phyloP scores from a whole-genome alignment of 1,284 basidiomycete genomes.

The Cryptococcus amylolentus region DNA sequence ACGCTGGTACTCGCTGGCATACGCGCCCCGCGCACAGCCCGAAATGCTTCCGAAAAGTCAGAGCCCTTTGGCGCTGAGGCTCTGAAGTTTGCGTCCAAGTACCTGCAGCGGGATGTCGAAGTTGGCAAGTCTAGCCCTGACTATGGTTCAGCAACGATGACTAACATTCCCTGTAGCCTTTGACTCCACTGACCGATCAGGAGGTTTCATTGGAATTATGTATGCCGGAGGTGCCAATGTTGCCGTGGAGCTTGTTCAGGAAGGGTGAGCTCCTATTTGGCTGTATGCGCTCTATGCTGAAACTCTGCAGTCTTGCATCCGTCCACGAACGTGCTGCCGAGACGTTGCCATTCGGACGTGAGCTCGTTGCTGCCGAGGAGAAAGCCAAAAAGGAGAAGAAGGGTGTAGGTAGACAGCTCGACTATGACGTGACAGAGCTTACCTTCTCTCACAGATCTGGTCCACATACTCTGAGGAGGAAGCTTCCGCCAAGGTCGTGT shows the following conservation, averaged over 20 bases:
- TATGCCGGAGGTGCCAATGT: slow-evolving; percentile 76
- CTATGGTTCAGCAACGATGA: not conserved
- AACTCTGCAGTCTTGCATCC: slow-evolving; percentile 57
- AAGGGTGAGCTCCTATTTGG: slow-evolving; percentile 55
- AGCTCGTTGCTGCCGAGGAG: slow-evolving; percentile 78
- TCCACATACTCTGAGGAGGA: slow-evolving; percentile 71
- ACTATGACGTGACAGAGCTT: slow-evolving; percentile 1
- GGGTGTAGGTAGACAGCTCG: slow-evolving; percentile 58
- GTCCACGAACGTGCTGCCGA: slow-evolving; percentile 89
- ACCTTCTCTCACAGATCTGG: slow-evolving; percentile 64
- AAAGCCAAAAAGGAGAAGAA: slow-evolving; percentile 72
- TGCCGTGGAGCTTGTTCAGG: slow-evolving; percentile 74
- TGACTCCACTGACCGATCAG: slow-evolving; percentile 85
- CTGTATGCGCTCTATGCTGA: slow-evolving; percentile 7
- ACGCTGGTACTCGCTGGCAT: slow-evolving; percentile 85
- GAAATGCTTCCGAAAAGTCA: slow-evolving; percentile 76
- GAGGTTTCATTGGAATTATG: slow-evolving; percentile 89
- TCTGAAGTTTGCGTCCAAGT: slow-evolving; percentile 72
- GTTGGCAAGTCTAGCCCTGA: slow-evolving; percentile 52
- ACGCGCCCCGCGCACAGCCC: slow-evolving; percentile 74
- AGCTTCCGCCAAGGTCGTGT: slow-evolving; percentile 47
- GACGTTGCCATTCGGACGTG: slow-evolving; percentile 67
- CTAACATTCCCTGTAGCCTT: slow-evolving; percentile 53
- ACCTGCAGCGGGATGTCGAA: slow-evolving; percentile 93
- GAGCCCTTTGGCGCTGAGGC: slow-evolving; percentile 87